Evolutionary conservation across 768 basidiomycete species (phyloP).

Genomic region (Leccinum rimulosum): DNA sequence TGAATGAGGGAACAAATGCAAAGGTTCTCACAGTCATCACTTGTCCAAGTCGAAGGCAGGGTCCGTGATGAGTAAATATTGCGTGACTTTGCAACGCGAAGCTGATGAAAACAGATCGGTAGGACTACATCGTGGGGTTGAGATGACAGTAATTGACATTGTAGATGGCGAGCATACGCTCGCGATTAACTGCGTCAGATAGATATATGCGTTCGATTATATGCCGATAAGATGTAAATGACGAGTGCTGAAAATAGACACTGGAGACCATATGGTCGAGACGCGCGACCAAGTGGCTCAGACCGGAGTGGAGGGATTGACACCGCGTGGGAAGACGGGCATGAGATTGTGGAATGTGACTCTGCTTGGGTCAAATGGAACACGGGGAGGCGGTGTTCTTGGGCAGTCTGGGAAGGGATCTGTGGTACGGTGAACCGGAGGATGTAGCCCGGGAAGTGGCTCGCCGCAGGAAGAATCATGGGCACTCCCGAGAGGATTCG

Average conservation of each 20-base stretch:
- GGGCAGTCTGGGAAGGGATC: slow-evolving; percentile 20
- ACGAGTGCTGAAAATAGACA: slow-evolving; percentile 9
- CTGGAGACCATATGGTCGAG: not conserved
- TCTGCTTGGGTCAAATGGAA: slow-evolving; percentile 46
- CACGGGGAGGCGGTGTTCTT: slow-evolving; percentile 32
- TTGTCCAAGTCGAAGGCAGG: slow-evolving; percentile 28
- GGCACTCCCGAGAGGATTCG: slow-evolving; percentile 41
- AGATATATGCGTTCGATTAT: slow-evolving; percentile 28
- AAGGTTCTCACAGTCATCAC: slow-evolving; percentile 16
- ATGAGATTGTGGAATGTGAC: slow-evolving; percentile 60
- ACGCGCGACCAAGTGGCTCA: slow-evolving; percentile 5
- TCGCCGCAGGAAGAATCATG: slow-evolving; percentile 15
- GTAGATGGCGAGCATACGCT: slow-evolving; percentile 19
- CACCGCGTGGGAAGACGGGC: slow-evolving; percentile 47
- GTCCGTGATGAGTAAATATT: slow-evolving; percentile 29
- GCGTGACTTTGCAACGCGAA: slow-evolving; percentile 18
- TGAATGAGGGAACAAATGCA: slow-evolving; percentile 19
- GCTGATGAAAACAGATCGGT: slow-evolving; percentile 19
- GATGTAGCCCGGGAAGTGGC: slow-evolving; percentile 17
- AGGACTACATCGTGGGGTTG: slow-evolving; percentile 28
- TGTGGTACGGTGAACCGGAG: slow-evolving; percentile 32
- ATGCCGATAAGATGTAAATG: slow-evolving; percentile 28
- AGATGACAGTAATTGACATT: slow-evolving; percentile 25
- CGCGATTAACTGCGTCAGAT: slow-evolving; percentile 32
- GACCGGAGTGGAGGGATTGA: slow-evolving; percentile 13